Base-by-base conservation (phyloP, 2,329 filamentous ascomycete species). In the Akanthomyces muscarius region DNA sequence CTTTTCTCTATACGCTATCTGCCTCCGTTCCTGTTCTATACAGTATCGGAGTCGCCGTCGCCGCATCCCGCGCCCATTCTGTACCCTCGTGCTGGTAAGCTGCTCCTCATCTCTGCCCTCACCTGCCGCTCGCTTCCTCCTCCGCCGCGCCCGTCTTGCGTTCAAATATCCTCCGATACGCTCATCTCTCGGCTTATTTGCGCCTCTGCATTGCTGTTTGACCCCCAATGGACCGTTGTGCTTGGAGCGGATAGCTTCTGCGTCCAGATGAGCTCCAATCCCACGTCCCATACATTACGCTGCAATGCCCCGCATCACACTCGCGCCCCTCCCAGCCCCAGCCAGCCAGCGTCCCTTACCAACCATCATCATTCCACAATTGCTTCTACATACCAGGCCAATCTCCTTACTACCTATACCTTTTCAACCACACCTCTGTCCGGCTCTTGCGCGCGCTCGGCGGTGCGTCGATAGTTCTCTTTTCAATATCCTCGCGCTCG, bases 251-350 rank as follows among this genome's bases (percentile, higher is more conserved):
- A 50, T 62, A 55, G 60, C 60, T 62, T 56, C 28, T 55, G 60
- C 60, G 42, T 55, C 38, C 60, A 48, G 52, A 50, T 44, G 30
- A 62, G 60, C 60, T 62, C 51, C 51, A 48, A 61, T 44, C 41
- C 51, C 25, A 61, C 51, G 38, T 54, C 50, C 58, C 59, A 48
- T 55, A 61, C 59, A 61, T 47, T 61, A 61, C 42, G 59, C 41
- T 61, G 50, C 50, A 61, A 48, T 61, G 60, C 60, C 60, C 60
- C 60, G 60, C 60, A 62, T 62, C 60, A 54, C 59, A 42, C 60
- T 62, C 52, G 60, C 60, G 60, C 60, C 60, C 60, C 60, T 62
- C 60, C 60, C 60, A 62, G 44, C 51, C 60, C 60, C 59, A 56
- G 60, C 60, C 47, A 61, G 47, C 56, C 30, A 50, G 23, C 55